Conservation (phyloP, 2,329 filamentous ascomycete genomes). For the Colletotrichum sidae region DNA sequence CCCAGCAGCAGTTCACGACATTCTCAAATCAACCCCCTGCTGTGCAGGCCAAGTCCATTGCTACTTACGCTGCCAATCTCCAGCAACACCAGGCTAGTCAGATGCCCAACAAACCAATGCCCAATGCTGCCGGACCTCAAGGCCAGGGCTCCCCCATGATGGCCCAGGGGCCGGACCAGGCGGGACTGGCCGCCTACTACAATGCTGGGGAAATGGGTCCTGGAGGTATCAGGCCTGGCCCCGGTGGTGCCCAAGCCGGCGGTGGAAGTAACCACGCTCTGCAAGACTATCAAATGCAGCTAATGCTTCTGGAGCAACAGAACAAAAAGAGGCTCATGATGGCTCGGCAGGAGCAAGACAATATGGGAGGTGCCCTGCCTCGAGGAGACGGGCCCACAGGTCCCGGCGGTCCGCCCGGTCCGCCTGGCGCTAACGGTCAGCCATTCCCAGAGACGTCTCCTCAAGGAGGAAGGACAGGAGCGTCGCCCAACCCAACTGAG, state of each 20-base stretch:
- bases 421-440: conserved; percentile 69
- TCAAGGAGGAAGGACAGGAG: conserved; percentile 74
- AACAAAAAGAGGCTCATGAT: conserved; percentile 89
- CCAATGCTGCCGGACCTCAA: conserved; percentile 75
- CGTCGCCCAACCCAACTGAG: conserved; percentile 81
- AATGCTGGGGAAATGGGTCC: conserved; percentile 72
- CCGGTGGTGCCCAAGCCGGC: conserved; percentile 59
- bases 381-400: conserved; percentile 63
- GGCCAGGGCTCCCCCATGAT: conserved; percentile 88
- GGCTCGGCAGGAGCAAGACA: conserved; percentile 84
- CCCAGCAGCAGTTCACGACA: conserved; percentile 78
- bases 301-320: conserved; percentile 88
- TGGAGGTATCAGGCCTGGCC: conserved; percentile 68
- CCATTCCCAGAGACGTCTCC: conserved; percentile 77
- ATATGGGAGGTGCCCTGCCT: conserved; percentile 58
- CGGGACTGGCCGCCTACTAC: conserved; percentile 69
- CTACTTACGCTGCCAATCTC: conserved; percentile 87
- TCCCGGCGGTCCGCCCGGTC: conserved; percentile 65
- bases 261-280: conserved; percentile 80
- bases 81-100: conserved; percentile 84
- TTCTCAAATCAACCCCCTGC: conserved; percentile 66
- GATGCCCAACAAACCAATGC: conserved; percentile 85
- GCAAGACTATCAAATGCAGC: conserved; percentile 90
- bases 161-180: conserved; percentile 75
- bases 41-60: conserved; percentile 84